Base-by-base conservation (phyloP, 176 grass and related monocot species). In the Oryza longistaminata region DNA sequence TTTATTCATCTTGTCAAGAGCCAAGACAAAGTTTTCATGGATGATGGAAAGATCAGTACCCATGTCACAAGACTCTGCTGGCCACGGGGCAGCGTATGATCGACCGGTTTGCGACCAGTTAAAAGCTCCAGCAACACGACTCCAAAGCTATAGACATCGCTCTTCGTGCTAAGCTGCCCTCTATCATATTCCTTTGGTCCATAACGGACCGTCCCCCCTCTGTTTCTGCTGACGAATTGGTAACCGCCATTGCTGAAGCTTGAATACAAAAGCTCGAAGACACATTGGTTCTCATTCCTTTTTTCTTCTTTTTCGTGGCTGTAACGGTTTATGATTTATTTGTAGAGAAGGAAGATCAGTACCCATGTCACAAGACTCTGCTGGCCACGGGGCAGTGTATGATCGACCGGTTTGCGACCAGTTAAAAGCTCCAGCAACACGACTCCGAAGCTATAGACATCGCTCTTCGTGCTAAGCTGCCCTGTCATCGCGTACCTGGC, bases 301-400 rank as follows among this genome's bases (percentile, higher is more conserved):
- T n/a, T n/a, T n/a, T n/a, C n/a, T n/a, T n/a, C n/a, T n/a, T n/a
- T n/a, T n/a, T n/a, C n/a, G n/a, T n/a, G n/a, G n/a, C n/a, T n/a
- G n/a, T n/a, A n/a, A n/a, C n/a, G n/a, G n/a, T n/a, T n/a, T n/a
- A n/a, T n/a, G n/a, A n/a, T n/a, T n/a, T n/a, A n/a, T n/a, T n/a
- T n/a, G n/a, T n/a, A n/a, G n/a, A n/a, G n/a, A n/a, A n/a, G n/a
- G n/a, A n/a, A n/a, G n/a, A n/a, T n/a, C n/a, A n/a, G n/a, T n/a
- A n/a, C 93, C 93, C 93, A 95, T 83, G 93, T 95, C 42, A 95
- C 93, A 50, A 95, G 93, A 73, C 93, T 95, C 78, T 95, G 93
- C 62, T 95, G 93, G 27, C 93, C 93, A 40, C 90, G 85, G 45
- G 93, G 90, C 14, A 95, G 75, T 8, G 93, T 92, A 76, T 82